A percentile compares a stretch with the other conserved stretches of the same genome.
These are phyloP conservation scores for Crithidia brevicula DNA, from an alignment of 208 protist species.

Conservation along the genomic window DNA sequence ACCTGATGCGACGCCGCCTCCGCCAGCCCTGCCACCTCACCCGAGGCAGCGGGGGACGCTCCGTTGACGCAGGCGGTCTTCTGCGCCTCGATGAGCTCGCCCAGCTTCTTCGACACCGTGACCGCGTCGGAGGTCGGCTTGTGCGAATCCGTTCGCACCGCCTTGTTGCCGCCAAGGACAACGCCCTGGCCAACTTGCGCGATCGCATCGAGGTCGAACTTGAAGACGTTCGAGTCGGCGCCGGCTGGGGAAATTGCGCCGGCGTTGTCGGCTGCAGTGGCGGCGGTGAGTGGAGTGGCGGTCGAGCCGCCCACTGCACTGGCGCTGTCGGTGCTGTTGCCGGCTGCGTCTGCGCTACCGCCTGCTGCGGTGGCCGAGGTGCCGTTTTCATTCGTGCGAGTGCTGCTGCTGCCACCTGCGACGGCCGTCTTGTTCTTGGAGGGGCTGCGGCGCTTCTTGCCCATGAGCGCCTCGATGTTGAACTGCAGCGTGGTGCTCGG, in stretches of 20 bases:
- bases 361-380: slow-evolving; percentile 8
- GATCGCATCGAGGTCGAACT: slow-evolving; percentile 88
- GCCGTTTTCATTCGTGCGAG: slow-evolving; percentile 7
- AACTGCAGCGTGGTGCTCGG: slow-evolving; percentile 47
- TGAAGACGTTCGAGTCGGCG: slow-evolving; percentile 74
- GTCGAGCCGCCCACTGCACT: slow-evolving; percentile 4
- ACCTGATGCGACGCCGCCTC: slow-evolving; percentile 46
- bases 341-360: not conserved
- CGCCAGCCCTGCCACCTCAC: slow-evolving; percentile 23
- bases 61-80: not conserved
- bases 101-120: slow-evolving; percentile 52
- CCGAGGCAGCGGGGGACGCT: not conserved
- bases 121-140: slow-evolving; percentile 46
- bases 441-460: slow-evolving; percentile 40
- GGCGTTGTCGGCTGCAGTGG: slow-evolving; percentile 34
- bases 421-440: slow-evolving; percentile 27
- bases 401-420: not conserved
- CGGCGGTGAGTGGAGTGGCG: not conserved
- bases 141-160: slow-evolving; percentile 64
- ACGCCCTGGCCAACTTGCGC: slow-evolving; percentile 82
- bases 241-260: slow-evolving; percentile 33
- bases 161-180: slow-evolving; percentile 76
- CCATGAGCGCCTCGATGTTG: slow-evolving; percentile 52
- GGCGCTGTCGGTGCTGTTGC: slow-evolving; percentile 15
- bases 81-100: slow-evolving; percentile 42